Percentiles rank a stretch among this genome's conserved stretches.
Evolutionary conservation across 2,329 filamentous ascomycete species (phyloP).

Genomic region (Colletotrichum gigasporum): DNA sequence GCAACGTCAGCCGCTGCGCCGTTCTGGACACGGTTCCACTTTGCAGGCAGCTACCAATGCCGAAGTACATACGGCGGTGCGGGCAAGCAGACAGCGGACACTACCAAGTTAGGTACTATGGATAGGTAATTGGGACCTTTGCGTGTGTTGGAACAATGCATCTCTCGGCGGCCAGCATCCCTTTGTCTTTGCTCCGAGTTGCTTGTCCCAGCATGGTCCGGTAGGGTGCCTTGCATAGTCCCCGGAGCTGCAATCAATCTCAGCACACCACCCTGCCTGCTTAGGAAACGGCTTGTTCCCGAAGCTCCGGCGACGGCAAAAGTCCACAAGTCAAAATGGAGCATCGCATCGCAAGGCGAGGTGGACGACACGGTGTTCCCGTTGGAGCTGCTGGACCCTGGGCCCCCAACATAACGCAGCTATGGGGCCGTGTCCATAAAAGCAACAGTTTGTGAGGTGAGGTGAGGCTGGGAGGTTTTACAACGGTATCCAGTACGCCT

Average conservation of each 20-base stretch:
- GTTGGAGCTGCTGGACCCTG: not conserved
- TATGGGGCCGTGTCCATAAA: no score
- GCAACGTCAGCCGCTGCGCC: slow-evolving; percentile 18
- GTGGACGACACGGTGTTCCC: not conserved
- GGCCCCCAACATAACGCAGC: no score
- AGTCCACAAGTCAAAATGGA: slow-evolving; percentile 9
- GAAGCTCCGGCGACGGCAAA: not conserved
- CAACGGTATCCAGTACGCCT: not conserved
- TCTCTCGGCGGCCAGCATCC: no score
- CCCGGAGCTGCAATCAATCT: not conserved
- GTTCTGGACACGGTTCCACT: slow-evolving; percentile 24
- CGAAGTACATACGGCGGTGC: no score
- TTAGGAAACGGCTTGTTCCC: not conserved
- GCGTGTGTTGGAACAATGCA: no score
- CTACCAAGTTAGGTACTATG: not conserved
- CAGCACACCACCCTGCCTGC: not conserved
- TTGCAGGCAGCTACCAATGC: slow-evolving; percentile 21
- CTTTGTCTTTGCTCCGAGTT: not conserved
- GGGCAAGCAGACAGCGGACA: not conserved
- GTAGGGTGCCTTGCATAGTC: not conserved
- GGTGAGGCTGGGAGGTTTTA: slow-evolving; percentile 18
- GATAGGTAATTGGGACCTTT: no score
- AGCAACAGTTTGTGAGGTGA: no score
- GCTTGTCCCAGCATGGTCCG: no score
- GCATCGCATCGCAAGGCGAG: not conserved